Base-by-base conservation (phyloP, 2,329 filamentous ascomycete genomes). In the Colletotrichum falcatum region DNA sequence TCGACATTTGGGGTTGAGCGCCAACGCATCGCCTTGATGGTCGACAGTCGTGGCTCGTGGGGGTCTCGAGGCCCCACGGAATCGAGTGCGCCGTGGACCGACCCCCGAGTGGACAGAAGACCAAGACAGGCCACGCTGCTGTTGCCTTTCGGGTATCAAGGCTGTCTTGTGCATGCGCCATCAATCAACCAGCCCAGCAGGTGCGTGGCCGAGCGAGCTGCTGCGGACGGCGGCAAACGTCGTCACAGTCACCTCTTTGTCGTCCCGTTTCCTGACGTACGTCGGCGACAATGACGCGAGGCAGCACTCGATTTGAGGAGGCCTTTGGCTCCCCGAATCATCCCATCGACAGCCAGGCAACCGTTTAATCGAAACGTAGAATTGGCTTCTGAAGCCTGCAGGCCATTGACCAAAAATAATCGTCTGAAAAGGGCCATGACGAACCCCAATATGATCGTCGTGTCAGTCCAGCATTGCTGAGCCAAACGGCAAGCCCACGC, bases 1-100 rank as follows among this genome's bases (percentile, higher is more conserved):
- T 54, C 23, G 44, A n/a, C 44, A 7, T 59, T 63, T 55, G 28
- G 59, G 48, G 56, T 35, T 59, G 51, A 23, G 48, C 30, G 46
- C 64, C 53, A 44, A 58, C 46, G 44, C 63, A 37, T 48, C 33
- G 60, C 33, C 9, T 54, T 12, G 33, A 28, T n/a, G 23, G 33
- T 49, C 30, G 14, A 20, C 59, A 39, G 35, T 28, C n/a, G 42
- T 20, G 1, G n/a, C 3, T 39, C 30, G 30, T 33, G 4, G 30
- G 18, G n/a, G 44, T 18, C n/a, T 61, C 53, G 35, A 26, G 30
- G 3, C 53, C n/a, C n/a, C n/a, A n/a, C 1, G 33, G 53, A 33
- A 37, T 37, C 33, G 11, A 55, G 53, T 37, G 53, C 33, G 53
- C 20, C 6, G 16, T 23, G 11, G 20, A 37, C 20, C 53, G 7